Evolutionary conservation across 805 yeast genomes (phyloP).

Genomic region (Priceomyces castillae): DNA sequence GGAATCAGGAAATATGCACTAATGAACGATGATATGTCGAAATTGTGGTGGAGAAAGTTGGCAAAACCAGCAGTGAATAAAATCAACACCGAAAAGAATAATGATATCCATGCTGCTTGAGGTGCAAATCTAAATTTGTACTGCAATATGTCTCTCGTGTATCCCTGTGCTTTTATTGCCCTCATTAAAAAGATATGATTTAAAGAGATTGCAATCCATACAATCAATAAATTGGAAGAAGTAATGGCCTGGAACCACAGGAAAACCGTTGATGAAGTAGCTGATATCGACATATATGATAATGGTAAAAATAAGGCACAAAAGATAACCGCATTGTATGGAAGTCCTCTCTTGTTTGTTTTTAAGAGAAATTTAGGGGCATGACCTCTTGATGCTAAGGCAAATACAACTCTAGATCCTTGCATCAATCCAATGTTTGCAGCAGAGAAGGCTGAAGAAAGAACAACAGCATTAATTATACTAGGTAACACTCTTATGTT

Average conservation of each 20-base stretch:
- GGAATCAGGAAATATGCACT: conserved; percentile 23
- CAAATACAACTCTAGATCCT: conserved; percentile 32
- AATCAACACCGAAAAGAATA: conserved; percentile 18
- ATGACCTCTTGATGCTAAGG: conserved; percentile 35
- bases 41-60: conserved; percentile 32
- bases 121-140: conserved; percentile 21
- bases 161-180: conserved; percentile 42
- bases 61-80: conserved; percentile 35
- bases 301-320: conserved; percentile 31
- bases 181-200: conserved; percentile 29
- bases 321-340: conserved; percentile 25
- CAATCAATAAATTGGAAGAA: conserved; percentile 27
- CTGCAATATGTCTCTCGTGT: conserved; percentile 30
- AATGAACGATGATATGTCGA: conserved; percentile 20
- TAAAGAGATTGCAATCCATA: conserved; percentile 30
- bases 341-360: conserved; percentile 31
- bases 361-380: conserved; percentile 36
- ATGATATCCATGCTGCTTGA: conserved; percentile 9
- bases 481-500: conserved; percentile 34
- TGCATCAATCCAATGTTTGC: conserved; percentile 28
- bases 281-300: conserved; percentile 31
- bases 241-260: conserved; percentile 33
- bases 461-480: conserved; percentile 37
- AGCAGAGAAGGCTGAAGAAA: conserved; percentile 40
- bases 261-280: conserved; percentile 27